Conservation (phyloP, 2,329 filamentous ascomycete species). For the Celoporthe dispersa region DNA sequence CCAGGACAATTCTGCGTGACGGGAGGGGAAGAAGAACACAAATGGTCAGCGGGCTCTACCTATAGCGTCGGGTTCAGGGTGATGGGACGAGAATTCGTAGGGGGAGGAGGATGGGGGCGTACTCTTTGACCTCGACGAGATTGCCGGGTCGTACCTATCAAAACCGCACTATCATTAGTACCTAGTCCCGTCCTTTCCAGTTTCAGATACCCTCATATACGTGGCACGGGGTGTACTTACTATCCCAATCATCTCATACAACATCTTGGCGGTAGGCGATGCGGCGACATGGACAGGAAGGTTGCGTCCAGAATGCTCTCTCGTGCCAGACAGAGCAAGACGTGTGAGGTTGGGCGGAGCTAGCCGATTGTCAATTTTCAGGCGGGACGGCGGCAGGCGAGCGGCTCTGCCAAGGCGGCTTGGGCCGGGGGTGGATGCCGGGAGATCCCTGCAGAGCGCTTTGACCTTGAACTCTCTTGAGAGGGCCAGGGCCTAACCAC, state of each 20-base stretch:
- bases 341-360: conserved; percentile 14
- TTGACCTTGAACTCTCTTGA: background rate
- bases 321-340: background rate
- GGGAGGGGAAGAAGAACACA: background rate
- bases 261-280: conserved; percentile 61
- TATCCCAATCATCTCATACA: conserved; percentile 97
- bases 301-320: background rate
- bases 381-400: conserved; percentile 17
- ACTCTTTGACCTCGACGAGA: conserved; percentile 94
- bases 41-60: background rate
- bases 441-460: background rate
- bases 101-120: conserved; percentile 43
- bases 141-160: conserved; percentile 87
- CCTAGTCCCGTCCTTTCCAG: background rate
- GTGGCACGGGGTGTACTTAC: conserved; percentile 55
- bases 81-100: conserved; percentile 17
- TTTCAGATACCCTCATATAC: too few species aligned
- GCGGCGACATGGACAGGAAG: conserved; percentile 22
- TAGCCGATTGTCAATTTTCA: conserved; percentile 24
- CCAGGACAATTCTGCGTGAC: conserved; percentile 76
- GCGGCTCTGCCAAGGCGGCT: conserved; percentile 5
- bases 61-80: background rate
- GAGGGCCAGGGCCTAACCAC: background rate
- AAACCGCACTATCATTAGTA: background rate
- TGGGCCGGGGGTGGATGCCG: background rate